These are phyloP conservation scores for Drosera spatulata DNA, from an alignment of 179 eudicot genomes.

Conservation along the genomic window DNA sequence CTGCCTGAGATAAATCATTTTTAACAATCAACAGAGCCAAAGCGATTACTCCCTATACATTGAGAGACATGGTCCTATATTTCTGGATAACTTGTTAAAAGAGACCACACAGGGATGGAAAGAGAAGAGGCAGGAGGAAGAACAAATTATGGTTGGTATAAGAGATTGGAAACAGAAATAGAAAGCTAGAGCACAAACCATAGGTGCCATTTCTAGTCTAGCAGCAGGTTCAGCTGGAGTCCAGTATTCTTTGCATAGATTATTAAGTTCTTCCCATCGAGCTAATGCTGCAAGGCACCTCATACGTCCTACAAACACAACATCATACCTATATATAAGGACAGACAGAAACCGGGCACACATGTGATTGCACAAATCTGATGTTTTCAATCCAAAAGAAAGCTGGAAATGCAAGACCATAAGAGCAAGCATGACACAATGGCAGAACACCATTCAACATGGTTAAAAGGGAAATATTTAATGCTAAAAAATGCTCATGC, in stretches of 20 bases:
- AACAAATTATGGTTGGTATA: not conserved
- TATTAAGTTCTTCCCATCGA: slow-evolving; percentile 97
- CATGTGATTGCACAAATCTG: not conserved
- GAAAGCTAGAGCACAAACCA: slow-evolving; percentile 39
- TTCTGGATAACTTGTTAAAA: no score
- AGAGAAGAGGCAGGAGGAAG: not conserved
- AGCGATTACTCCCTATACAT: not conserved
- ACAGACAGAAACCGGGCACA: not conserved
- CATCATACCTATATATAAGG: not conserved
- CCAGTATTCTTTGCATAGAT: slow-evolving; percentile 89
- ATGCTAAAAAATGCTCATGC: no score
- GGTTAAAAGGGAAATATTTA: not conserved
- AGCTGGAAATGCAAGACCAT: no score
- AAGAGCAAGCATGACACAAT: not conserved
- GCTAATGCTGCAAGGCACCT: slow-evolving; percentile 99
- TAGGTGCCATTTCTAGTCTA: slow-evolving; percentile 95
- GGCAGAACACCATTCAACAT: not conserved
- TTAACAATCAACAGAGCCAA: not conserved
- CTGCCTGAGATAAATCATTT: slow-evolving; percentile 47
- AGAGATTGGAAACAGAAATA: not conserved
- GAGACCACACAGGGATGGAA: no score
- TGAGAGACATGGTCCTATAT: no score
- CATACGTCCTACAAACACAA: slow-evolving; percentile 57
- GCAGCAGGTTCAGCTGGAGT: slow-evolving; percentile 95
- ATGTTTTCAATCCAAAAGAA: no score